These are phyloP conservation scores for Panaeolus papilionaceus DNA, from an alignment of 768 basidiomycete species.

Conservation along the genomic window DNA sequence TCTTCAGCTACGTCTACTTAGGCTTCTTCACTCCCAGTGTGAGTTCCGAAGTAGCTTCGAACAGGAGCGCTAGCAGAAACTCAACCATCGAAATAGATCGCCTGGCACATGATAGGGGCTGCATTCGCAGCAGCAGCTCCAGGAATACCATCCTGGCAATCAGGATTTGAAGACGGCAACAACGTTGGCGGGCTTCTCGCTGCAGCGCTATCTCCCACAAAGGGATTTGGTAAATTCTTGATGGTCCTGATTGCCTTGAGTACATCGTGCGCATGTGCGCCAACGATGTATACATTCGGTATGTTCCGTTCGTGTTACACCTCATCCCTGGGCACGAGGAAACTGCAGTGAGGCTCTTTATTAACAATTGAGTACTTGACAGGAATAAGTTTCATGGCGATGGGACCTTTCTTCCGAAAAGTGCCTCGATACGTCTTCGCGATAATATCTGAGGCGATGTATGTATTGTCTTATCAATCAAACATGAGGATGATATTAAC, in stretches of 20 bases:
- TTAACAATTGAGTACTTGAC: not conserved
- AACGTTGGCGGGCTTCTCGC: slow-evolving; percentile 68
- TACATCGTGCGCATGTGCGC: slow-evolving; percentile 75
- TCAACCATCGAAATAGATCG: slow-evolving; percentile 40
- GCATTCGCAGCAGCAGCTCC: slow-evolving; percentile 66
- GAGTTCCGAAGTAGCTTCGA: slow-evolving; percentile 27
- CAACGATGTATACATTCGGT: slow-evolving; percentile 80
- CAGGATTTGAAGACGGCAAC: slow-evolving; percentile 57
- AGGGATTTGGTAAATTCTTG: slow-evolving; percentile 74
- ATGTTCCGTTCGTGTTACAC: slow-evolving; percentile 12
- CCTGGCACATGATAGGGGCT: slow-evolving; percentile 63
- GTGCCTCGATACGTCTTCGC: slow-evolving; percentile 77
- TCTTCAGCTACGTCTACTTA: slow-evolving; percentile 69
- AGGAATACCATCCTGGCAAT: slow-evolving; percentile 59
- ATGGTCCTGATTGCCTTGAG: slow-evolving; percentile 77
- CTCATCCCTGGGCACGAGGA: not conserved
- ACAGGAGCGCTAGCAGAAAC: not conserved
- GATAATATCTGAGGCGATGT: slow-evolving; percentile 71
- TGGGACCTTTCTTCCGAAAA: slow-evolving; percentile 55
- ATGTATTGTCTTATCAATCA: slow-evolving; percentile 30
- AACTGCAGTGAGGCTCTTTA: not conserved
- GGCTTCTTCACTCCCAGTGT: slow-evolving; percentile 70
- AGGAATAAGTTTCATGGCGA: slow-evolving; percentile 69
- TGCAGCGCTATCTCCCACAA: slow-evolving; percentile 64
- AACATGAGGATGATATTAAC: slow-evolving; percentile 4